These are phyloP conservation scores for Toxicodendron radicans DNA, from an alignment of 345 rosid species.

Conservation along the genomic window DNA sequence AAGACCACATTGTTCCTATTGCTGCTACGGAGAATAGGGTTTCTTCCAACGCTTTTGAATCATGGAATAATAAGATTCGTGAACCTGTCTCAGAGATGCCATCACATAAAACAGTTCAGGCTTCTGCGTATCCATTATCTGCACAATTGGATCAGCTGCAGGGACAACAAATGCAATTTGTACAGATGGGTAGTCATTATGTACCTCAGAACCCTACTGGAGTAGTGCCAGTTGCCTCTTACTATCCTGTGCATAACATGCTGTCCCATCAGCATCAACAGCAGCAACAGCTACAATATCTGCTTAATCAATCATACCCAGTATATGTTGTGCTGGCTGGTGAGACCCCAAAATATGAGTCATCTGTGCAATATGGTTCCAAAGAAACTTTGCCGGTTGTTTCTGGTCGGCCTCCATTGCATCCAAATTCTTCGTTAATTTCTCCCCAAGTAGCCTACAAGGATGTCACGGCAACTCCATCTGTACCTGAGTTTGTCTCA, in stretches of 20 bases:
- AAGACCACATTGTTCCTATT: conserved; percentile 28
- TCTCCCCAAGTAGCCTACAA: conserved; percentile 32
- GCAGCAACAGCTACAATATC: conserved; percentile 42
- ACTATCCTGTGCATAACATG: conserved; percentile 39
- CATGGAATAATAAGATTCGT: conserved; percentile 20
- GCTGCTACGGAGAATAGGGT: conserved; percentile 35
- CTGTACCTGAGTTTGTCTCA: conserved; percentile 44
- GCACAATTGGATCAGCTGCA: conserved; percentile 41
- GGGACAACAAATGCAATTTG: conserved; percentile 39
- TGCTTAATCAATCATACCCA: conserved; percentile 47
- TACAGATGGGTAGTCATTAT: conserved; percentile 42
- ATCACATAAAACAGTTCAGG: conserved; percentile 34
- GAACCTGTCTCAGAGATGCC: conserved; percentile 31
- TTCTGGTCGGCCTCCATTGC: conserved; percentile 32
- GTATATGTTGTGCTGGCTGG: conserved; percentile 44
- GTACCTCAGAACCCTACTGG: conserved; percentile 34
- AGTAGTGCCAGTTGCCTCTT: conserved; percentile 36
- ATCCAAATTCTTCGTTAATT: conserved; percentile 24
- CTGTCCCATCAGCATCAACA: conserved; percentile 35
- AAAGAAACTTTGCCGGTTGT: conserved; percentile 20
- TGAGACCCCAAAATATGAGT: conserved; percentile 35
- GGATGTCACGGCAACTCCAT: conserved; percentile 31
- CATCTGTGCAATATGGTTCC: conserved; percentile 33
- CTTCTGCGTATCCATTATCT: conserved; percentile 44
- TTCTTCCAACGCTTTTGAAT: conserved; percentile 27